Conservation (phyloP, 139 green algal species). For the Chlorella sp. region DNA sequence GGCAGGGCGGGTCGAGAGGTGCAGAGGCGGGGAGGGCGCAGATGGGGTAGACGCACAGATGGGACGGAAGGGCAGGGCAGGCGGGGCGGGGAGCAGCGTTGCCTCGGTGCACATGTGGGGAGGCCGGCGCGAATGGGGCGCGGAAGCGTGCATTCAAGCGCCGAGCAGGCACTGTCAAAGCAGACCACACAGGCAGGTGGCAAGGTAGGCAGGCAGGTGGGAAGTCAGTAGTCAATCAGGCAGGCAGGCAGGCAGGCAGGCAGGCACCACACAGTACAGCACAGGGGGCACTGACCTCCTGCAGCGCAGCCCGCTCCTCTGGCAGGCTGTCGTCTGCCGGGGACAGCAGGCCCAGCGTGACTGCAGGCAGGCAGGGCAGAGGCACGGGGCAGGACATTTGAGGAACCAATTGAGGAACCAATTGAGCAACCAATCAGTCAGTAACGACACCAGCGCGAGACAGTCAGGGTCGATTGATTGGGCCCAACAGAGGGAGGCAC, state of each 20-base stretch:
- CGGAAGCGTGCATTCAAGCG: too few species aligned
- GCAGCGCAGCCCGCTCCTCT: not conserved
- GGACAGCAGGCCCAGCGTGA: constrained; percentile 39
- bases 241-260: too few species aligned
- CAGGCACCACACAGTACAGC: not conserved
- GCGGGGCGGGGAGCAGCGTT: not conserved
- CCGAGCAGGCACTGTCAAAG: too few species aligned
- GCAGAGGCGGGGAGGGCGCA: not conserved
- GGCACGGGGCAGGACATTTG: not conserved
- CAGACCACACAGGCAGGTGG: too few species aligned
- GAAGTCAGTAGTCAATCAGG: too few species aligned
- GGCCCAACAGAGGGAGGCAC: not conserved
- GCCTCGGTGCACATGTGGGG: too few species aligned
- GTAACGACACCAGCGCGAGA: not conserved
- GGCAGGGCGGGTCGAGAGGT: too few species aligned
- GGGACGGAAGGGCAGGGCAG: not conserved
- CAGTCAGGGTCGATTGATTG: not conserved
- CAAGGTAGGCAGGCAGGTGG: too few species aligned
- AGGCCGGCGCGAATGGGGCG: too few species aligned
- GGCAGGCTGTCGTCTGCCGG: constrained; percentile 2
- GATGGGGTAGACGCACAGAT: not conserved
- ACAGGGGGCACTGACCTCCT: not conserved
- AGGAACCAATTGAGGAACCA: too few species aligned
- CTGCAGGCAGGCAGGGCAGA: not conserved
- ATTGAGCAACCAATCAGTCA: not conserved